These are phyloP conservation scores for Asterochloris erici DNA, from an alignment of 139 green algal genomes.

Conservation along the genomic window DNA sequence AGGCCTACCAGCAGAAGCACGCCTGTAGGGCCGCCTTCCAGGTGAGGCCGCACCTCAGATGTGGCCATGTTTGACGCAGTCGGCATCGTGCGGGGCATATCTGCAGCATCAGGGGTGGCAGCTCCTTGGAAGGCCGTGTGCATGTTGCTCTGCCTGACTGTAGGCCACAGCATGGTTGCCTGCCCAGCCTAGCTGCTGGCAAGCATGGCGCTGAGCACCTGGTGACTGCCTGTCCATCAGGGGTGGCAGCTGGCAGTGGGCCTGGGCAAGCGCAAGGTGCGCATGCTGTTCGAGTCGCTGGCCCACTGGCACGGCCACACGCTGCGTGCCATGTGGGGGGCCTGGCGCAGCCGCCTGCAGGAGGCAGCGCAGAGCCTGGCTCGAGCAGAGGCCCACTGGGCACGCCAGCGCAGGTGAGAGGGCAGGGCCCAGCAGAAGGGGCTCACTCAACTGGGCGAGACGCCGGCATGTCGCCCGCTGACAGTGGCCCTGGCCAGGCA, in stretches of 20 bases:
- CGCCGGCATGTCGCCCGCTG: too few species aligned
- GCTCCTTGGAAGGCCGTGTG: too few species aligned
- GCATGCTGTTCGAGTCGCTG: slow-evolving; percentile 4
- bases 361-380: slow-evolving; percentile 1
- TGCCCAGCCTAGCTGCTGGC: too few species aligned
- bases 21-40: slow-evolving; percentile 10
- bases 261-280: slow-evolving; percentile 5
- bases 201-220: too few species aligned
- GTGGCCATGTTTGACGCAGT: too few species aligned
- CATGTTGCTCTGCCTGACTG: too few species aligned
- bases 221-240: not conserved
- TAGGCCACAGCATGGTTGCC: too few species aligned
- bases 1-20: slow-evolving; percentile 5
- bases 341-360: slow-evolving; percentile 2
- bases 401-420: not conserved
- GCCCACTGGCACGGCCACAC: slow-evolving; percentile 10
- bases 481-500: too few species aligned
- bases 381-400: not conserved
- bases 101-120: too few species aligned
- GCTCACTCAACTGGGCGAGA: too few species aligned
- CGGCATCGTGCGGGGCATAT: too few species aligned
- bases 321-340: not conserved
- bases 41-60: not conserved
- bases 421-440: too few species aligned
- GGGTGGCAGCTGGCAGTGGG: not conserved